These are phyloP conservation scores for Paramecium primaurelia DNA, from an alignment of 73 alveolate genomes.

Conservation along the genomic window DNA sequence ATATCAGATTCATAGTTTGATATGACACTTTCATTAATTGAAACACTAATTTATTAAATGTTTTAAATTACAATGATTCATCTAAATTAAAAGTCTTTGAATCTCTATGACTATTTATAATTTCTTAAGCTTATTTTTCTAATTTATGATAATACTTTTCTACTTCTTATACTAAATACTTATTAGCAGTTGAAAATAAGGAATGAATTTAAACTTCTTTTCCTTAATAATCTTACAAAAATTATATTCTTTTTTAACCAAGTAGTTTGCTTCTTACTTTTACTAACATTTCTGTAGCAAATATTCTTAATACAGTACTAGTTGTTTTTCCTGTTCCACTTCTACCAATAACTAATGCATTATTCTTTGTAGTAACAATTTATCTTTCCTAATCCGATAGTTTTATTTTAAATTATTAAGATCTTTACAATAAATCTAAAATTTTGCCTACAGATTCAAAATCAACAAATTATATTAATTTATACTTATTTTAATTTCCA, in stretches of 20 bases:
- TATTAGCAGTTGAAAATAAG: constrained; percentile 83
- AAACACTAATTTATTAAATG: background rate
- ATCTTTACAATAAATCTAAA: constrained; percentile 39
- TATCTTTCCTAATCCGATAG: constrained; percentile 66
- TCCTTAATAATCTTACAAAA: constrained; percentile 29
- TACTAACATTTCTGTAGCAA: constrained; percentile 75
- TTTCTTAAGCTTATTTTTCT: constrained; percentile 54
- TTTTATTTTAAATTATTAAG: constrained; percentile 62
- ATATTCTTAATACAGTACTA: constrained; percentile 72
- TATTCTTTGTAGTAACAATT: constrained; percentile 67
- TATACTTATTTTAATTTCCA: constrained; percentile 23
- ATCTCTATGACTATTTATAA: constrained; percentile 46
- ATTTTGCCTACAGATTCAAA: constrained; percentile 53
- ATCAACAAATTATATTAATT: constrained; percentile 21
- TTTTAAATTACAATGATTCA: background rate
- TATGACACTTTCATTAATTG: background rate
- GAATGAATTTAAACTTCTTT: constrained; percentile 60
- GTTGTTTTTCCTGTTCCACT: constrained; percentile 94
- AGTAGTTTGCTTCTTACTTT: background rate
- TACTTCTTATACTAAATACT: constrained; percentile 83
- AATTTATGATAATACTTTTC: constrained; percentile 73
- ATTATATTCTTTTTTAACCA: background rate
- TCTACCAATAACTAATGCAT: constrained; percentile 80
- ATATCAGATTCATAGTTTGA: background rate
- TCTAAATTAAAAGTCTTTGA: background rate